phyloP scores from a whole-genome alignment of 2,329 filamentous ascomycete genomes.

The Diplodia seriata region DNA sequence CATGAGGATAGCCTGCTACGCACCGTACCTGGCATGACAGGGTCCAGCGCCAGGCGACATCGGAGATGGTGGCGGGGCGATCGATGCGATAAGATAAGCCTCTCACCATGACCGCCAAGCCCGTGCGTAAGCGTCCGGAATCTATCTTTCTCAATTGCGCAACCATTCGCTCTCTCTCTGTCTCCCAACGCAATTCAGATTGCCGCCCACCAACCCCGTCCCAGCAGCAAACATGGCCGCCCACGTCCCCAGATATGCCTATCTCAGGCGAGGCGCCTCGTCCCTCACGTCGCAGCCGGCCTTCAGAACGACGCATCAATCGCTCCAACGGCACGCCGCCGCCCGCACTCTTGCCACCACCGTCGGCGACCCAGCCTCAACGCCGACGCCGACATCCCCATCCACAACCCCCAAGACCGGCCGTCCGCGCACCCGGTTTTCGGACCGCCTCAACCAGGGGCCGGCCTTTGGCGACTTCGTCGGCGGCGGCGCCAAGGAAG shows the following conservation, averaged over 20 bases:
- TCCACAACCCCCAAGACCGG: conserved; percentile 38
- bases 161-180: not conserved
- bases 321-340: not conserved
- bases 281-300: conserved; percentile 7
- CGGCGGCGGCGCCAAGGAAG: conserved; percentile 48
- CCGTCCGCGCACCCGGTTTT: conserved; percentile 62
- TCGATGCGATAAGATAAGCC: conserved; percentile 19
- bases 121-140: conserved; percentile 21
- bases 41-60: conserved; percentile 15
- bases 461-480: conserved; percentile 71
- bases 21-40: conserved; percentile 11
- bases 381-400: conserved; percentile 2
- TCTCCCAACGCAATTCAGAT: not conserved
- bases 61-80: conserved; percentile 18
- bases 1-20: not conserved
- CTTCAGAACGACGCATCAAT: not conserved
- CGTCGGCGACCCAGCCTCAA: conserved; percentile 12
- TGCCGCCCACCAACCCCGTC: not conserved
- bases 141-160: conserved; percentile 5
- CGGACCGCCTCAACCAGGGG: conserved; percentile 68
- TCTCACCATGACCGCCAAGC: conserved; percentile 3
- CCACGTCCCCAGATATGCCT: conserved; percentile 3
- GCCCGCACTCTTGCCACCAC: conserved; percentile 30
- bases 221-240: not conserved
- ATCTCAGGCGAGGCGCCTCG: conserved; percentile 10